These are phyloP conservation scores for Paraphaeosphaeria sporulosa DNA, from an alignment of 2,329 filamentous ascomycete genomes.

Conservation along the genomic window DNA sequence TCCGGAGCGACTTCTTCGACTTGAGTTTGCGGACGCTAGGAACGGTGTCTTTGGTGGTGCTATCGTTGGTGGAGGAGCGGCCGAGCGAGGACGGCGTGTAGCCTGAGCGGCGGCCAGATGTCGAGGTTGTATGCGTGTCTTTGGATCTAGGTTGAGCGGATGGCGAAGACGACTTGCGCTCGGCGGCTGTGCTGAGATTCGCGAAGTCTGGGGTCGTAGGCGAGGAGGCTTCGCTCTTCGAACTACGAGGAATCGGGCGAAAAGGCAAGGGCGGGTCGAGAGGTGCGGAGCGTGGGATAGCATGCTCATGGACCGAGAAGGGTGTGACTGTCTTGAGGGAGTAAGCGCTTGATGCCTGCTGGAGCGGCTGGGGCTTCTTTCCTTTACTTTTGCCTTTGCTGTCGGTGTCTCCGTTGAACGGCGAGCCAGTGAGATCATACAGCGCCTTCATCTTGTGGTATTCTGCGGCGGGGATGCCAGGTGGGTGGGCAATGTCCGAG, in stretches of 20 bases:
- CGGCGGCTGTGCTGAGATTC: too few relatives aligned
- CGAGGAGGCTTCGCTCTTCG: too few relatives aligned
- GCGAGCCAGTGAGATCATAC: not conserved
- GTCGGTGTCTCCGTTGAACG: not conserved
- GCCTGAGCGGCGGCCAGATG: too few relatives aligned
- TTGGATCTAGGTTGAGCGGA: not conserved
- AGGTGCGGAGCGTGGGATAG: not conserved
- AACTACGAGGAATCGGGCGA: not conserved
- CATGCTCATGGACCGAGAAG: not conserved
- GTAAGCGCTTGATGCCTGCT: not conserved
- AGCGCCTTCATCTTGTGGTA: not conserved
- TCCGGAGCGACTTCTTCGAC: not conserved
- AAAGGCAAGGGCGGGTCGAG: not conserved
- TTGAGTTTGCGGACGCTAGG: not conserved
- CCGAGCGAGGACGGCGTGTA: too few relatives aligned
- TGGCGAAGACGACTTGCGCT: not conserved
- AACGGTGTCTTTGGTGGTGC: too few relatives aligned
- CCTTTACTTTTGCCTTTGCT: not conserved
- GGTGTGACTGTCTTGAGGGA: not conserved
- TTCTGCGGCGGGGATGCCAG: not conserved
- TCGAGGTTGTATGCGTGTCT: not conserved
- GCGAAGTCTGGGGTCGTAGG: not conserved
- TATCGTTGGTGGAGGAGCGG: too few relatives aligned
- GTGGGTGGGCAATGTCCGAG: not conserved
- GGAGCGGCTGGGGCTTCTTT: not conserved